Percentiles rank a stretch among this genome's conserved stretches.
Conservation (phyloP, 2,329 filamentous ascomycete species). For the Ophiostoma novo-ulmi region DNA sequence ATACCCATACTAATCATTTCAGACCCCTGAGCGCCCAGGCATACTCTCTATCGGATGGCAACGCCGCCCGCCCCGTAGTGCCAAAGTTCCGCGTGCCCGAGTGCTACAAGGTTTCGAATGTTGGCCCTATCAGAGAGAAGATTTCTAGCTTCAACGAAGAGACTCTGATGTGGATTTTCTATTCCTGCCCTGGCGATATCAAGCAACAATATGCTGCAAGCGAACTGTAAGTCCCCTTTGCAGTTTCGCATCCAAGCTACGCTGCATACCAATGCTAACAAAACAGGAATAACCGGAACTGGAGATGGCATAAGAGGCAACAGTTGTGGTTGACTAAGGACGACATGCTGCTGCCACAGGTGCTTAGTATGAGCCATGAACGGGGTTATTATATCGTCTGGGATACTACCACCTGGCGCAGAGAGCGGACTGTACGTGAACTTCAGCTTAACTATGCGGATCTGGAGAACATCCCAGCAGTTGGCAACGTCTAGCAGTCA, state of each 20-base stretch:
- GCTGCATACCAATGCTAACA: not conserved
- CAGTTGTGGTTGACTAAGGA: constrained; percentile 65
- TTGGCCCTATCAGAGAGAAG: constrained; percentile 60
- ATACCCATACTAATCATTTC: not conserved
- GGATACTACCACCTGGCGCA: constrained; percentile 57
- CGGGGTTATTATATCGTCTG: constrained; percentile 63
- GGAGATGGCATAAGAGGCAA: constrained; percentile 64
- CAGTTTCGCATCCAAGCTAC: not conserved
- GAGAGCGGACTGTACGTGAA: constrained; percentile 50
- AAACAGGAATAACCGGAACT: constrained; percentile 57
- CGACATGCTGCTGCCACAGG: constrained; percentile 58
- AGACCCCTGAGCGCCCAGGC: constrained; percentile 51
- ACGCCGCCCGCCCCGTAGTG: constrained; percentile 53
- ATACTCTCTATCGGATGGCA: constrained; percentile 57
- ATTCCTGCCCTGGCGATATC: constrained; percentile 58
- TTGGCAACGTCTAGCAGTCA: not conserved
- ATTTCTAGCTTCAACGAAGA: constrained; percentile 64
- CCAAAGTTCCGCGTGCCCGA: constrained; percentile 57
- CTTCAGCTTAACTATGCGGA: constrained; percentile 58
- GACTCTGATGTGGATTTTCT: constrained; percentile 65
- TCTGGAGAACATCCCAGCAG: constrained; percentile 45
- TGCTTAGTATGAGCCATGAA: constrained; percentile 54
- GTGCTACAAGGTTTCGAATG: constrained; percentile 62
- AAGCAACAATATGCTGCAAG: constrained; percentile 60
- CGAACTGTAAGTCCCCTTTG: constrained; percentile 50